Base-by-base conservation (phyloP, 108 stramenopile genomes). In the Cylindrotheca closterium region DNA sequence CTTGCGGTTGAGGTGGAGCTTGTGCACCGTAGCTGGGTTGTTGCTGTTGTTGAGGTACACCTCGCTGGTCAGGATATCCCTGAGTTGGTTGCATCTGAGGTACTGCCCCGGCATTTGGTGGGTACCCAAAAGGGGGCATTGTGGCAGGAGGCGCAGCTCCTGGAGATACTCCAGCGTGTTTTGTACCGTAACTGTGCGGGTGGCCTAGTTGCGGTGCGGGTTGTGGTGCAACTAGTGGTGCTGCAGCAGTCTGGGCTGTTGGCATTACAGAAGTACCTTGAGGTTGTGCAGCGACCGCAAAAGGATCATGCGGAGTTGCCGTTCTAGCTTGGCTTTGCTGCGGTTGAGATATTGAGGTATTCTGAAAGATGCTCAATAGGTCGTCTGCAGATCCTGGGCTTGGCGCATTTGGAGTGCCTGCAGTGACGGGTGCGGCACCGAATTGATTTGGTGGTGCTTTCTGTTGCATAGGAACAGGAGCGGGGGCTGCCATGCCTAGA, bases 121-220 rank as follows among this genome's bases (percentile, higher is more conserved):
- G n/a, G n/a, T n/a, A n/a, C n/a, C n/a, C n/a, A n/a, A n/a, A n/a
- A n/a, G n/a, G n/a, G n/a, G n/a, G n/a, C n/a, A n/a, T n/a, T n/a
- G n/a, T n/a, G n/a, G n/a, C n/a, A n/a, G n/a, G n/a, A n/a, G n/a
- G n/a, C n/a, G n/a, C n/a, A n/a, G n/a, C n/a, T n/a, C n/a, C n/a
- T n/a, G n/a, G n/a, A n/a, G n/a, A n/a, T n/a, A n/a, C n/a, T n/a
- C n/a, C n/a, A n/a, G n/a, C n/a, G n/a, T n/a, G n/a, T n/a, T n/a
- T n/a, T n/a, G n/a, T n/a, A n/a, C n/a, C n/a, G n/a, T n/a, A n/a
- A n/a, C n/a, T n/a, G n/a, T n/a, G n/a, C n/a, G n/a, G n/a, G n/a
- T n/a, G n/a, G n/a, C n/a, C n/a, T n/a, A n/a, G n/a, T n/a, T 65
- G 50, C 37, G 42, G 65, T 23, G 67, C 17, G 32, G 55, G 30